Base-by-base conservation (phyloP, 1,284 basidiomycete genomes). In the Coniferiporia sulphurascens region DNA sequence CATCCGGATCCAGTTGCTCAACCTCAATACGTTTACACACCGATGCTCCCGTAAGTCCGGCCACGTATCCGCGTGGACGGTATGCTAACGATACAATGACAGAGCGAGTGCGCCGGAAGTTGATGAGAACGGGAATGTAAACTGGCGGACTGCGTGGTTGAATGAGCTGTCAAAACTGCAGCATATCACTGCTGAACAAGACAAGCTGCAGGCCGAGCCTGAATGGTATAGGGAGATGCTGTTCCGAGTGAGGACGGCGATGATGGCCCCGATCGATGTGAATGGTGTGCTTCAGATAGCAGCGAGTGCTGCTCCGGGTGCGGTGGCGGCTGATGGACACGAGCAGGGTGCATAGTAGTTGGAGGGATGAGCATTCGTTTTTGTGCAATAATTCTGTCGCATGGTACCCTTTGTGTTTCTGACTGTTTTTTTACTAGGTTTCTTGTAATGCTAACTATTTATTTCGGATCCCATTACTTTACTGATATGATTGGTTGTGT, bases 201-300 rank as follows among this genome's bases (percentile, higher is more conserved):
- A 91, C 69, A 90, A 90, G 72, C 81, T 83, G 19, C 85, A 85
- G 36, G 85, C 80, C 0, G 86, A 87, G 56, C 83, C 82, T 55
- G 89, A 92, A 62, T 92, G 89, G 89, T 92, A 85, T 66, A 76
- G 85, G 63, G 85, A 87, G 80, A 91, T 92, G 89, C 68, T 90
- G 9, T 78, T 87, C 67, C 82, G 87, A 22, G 81, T 91, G 55
- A 77, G 89, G 55, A 79, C 78, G 48, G 85, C 84, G 13, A 76
- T 91, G 66, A 81, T 90, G 79, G 79, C 85, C 10, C 64, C 64
- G n/a, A 61, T 63, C 49, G 63, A 63, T 13, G 51, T 54, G 19
- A 64, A 62, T 44, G 63, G 60, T 0, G 60, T 62, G 12, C 54
- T 59, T 7, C 61, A 62, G 35, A 48, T 62, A 8, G 61, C 59